phyloP scores from a whole-genome alignment of 2,329 filamentous ascomycete species.

The Fonsecaea multimorphosa region DNA sequence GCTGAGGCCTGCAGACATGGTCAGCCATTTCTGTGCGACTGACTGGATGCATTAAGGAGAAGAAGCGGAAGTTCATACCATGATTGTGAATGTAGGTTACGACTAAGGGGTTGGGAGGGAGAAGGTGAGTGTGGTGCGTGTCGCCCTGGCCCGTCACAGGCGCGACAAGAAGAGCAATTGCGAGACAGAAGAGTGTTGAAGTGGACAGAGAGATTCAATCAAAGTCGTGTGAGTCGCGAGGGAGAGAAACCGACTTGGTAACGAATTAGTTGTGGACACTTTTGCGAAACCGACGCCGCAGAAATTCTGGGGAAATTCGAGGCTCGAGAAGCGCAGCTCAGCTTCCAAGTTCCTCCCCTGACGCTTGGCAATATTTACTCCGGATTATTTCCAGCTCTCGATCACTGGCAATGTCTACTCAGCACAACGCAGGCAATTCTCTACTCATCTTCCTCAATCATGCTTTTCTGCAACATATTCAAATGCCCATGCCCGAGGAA shows the following conservation, averaged over 20 bases:
- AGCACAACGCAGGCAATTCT: too few species aligned
- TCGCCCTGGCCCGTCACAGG: neutral
- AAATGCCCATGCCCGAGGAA: too few species aligned
- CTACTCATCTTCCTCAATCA: too few species aligned
- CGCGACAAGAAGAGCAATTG: neutral
- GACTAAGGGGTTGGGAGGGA: neutral
- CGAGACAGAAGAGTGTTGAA: neutral
- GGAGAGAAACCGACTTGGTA: neutral
- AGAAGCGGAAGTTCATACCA: conserved; percentile 15
- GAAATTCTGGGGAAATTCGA: conserved; percentile 28
- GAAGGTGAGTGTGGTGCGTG: neutral
- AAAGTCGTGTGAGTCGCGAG: neutral
- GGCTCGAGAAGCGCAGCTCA: neutral
- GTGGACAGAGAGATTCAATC: neutral
- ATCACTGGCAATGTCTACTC: too few species aligned
- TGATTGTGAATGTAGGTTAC: neutral
- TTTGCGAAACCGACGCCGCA: conserved; percentile 19
- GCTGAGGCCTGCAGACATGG: conserved; percentile 23
- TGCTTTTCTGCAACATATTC: too few species aligned
- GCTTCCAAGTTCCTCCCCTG: neutral
- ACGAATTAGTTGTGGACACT: conserved; percentile 27
- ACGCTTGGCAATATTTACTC: too few species aligned
- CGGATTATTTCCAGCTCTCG: too few species aligned
- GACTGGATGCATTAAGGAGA: neutral
- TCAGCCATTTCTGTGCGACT: conserved; percentile 3